Percentiles rank a stretch among this genome's conserved stretches.
Evolutionary conservation across 1,284 basidiomycete species (phyloP).

Genomic region (Pseudozyma pruni): DNA sequence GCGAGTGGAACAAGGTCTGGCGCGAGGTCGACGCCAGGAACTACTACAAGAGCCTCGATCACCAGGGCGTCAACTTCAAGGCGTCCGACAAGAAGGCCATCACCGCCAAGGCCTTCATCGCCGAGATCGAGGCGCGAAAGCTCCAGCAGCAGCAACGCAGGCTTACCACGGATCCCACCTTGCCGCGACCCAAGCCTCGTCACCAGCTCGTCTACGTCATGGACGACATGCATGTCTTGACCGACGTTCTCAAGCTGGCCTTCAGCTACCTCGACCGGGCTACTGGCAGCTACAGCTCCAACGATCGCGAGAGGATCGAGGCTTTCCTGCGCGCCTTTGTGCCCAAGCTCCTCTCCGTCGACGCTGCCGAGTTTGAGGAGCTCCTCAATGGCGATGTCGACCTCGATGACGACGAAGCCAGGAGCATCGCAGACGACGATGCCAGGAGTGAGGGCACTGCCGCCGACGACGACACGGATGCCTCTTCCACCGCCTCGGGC

Average conservation of each 20-base stretch:
- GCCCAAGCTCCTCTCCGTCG: slow-evolving; percentile 81
- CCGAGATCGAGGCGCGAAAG: slow-evolving; percentile 84
- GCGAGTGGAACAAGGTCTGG: slow-evolving; percentile 98
- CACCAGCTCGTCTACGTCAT: slow-evolving; percentile 83
- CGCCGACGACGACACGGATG: slow-evolving; percentile 48
- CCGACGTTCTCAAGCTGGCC: slow-evolving; percentile 88
- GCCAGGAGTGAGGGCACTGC: slow-evolving; percentile 52
- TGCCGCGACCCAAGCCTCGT: slow-evolving; percentile 60
- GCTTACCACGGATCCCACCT: slow-evolving; percentile 54
- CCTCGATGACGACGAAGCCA: slow-evolving; percentile 40
- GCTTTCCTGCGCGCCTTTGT: slow-evolving; percentile 86
- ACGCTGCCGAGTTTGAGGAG: slow-evolving; percentile 72
- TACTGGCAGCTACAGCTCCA: slow-evolving; percentile 75
- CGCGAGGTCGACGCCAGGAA: slow-evolving; percentile 95
- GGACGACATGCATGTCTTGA: slow-evolving; percentile 81
- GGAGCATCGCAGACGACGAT: slow-evolving; percentile 67
- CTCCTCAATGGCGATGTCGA: slow-evolving; percentile 53
- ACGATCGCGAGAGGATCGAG: slow-evolving; percentile 85
- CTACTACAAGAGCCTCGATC: slow-evolving; percentile 90
- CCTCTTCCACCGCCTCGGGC: slow-evolving; percentile 42
- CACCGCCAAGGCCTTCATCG: slow-evolving; percentile 87
- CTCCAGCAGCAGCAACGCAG: slow-evolving; percentile 75
- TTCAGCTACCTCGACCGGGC: slow-evolving; percentile 86
- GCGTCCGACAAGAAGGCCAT: slow-evolving; percentile 94
- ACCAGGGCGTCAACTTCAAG: slow-evolving; percentile 95